A percentile compares a stretch with the other conserved stretches of the same genome.
Conservation (phyloP, 805 yeast genomes). For the Priceomyces haplophilus region DNA sequence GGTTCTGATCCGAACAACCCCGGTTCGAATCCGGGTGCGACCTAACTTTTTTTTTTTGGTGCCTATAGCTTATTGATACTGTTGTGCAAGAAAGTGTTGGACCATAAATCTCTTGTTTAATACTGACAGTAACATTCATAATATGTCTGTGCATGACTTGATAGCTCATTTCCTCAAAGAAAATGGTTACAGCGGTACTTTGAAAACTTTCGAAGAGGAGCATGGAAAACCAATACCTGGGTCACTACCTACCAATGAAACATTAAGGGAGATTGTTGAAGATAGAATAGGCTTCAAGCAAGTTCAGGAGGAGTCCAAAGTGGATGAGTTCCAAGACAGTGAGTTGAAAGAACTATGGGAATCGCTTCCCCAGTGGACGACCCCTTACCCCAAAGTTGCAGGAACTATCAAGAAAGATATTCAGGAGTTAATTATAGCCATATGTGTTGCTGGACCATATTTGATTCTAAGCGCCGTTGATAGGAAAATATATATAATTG, state of each 20-base stretch:
- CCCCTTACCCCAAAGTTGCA: constrained; percentile 26
- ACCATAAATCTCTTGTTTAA: too few species aligned
- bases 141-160: constrained; percentile 29
- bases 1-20: constrained; percentile 82
- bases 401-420: constrained; percentile 9
- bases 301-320: constrained; percentile 9
- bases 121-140: background rate
- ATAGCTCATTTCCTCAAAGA: constrained; percentile 59
- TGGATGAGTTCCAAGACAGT: constrained; percentile 9
- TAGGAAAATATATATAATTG: constrained; percentile 15
- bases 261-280: constrained; percentile 36
- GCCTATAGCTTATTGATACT: background rate
- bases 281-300: constrained; percentile 34
- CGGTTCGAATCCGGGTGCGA: constrained; percentile 85
- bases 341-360: constrained; percentile 11
- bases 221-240: constrained; percentile 33
- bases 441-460: constrained; percentile 5
- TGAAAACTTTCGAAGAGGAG: constrained; percentile 48
- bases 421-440: constrained; percentile 26
- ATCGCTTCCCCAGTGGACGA: constrained; percentile 24
- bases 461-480: constrained; percentile 19
- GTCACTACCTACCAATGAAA: constrained; percentile 24
- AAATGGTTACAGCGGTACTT: constrained; percentile 46
- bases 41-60: constrained; percentile 33
- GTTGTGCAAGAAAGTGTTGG: too few species aligned